phyloP scores from a whole-genome alignment of 768 basidiomycete genomes.

The Lentinula aciculospora region DNA sequence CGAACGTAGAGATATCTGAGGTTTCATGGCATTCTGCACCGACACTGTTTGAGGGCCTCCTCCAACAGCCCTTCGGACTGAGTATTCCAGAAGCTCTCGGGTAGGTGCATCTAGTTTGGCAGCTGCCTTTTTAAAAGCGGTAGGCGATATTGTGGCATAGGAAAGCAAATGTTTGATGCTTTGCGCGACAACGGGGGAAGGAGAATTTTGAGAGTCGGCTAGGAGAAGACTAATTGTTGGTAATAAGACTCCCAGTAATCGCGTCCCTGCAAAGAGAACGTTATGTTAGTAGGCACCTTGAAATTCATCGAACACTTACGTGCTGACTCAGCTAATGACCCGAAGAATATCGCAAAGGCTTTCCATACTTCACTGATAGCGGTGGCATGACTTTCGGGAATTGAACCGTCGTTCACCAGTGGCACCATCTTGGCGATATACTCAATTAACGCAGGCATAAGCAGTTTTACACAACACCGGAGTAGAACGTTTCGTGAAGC shows the following conservation, averaged over 20 bases:
- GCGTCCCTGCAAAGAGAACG: conserved; percentile 42
- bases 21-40: conserved; percentile 41
- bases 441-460: conserved; percentile 80
- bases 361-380: conserved; percentile 80
- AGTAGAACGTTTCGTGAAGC: conserved; percentile 59
- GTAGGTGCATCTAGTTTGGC: conserved; percentile 52
- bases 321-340: conserved; percentile 48
- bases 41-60: conserved; percentile 25
- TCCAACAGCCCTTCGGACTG: conserved; percentile 71
- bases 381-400: conserved; percentile 51
- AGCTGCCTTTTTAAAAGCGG: conserved; percentile 83
- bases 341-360: conserved; percentile 63
- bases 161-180: conserved; percentile 63
- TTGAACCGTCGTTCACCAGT: conserved; percentile 47
- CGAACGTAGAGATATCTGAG: conserved; percentile 73
- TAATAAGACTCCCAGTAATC: conserved; percentile 64
- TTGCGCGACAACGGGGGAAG: conserved; percentile 45
- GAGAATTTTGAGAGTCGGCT: conserved; percentile 37
- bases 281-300: conserved; percentile 1
- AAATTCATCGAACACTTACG: conserved; percentile 40
- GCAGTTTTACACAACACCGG: conserved; percentile 61
- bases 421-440: conserved; percentile 69
- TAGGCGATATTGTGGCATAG: conserved; percentile 66
- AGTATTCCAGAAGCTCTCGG: conserved; percentile 65
- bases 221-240: conserved; percentile 74